A percentile compares a stretch with the other conserved stretches of the same genome.
phyloP scores from a whole-genome alignment of 305 asterid genomes.

The Rubia peregrina region DNA sequence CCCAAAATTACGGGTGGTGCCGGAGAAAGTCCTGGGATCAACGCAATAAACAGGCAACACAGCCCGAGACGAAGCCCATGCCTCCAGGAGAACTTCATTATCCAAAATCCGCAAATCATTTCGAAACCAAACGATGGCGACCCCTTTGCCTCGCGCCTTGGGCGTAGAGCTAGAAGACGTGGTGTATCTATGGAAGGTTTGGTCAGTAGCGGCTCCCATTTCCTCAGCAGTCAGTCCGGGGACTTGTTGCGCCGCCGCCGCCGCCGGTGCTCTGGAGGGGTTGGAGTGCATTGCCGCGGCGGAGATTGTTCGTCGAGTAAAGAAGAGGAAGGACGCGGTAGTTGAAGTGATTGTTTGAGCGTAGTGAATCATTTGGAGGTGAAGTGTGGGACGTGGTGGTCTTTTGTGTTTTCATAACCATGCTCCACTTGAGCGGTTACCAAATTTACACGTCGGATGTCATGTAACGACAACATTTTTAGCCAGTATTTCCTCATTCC shows the following conservation, averaged over 20 bases:
- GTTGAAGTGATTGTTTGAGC: background rate
- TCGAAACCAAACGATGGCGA: conserved; percentile 82
- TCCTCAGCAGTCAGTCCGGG: conserved; percentile 57
- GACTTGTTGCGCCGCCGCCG: conserved; percentile 38
- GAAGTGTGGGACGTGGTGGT: background rate
- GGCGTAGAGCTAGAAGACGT: conserved; percentile 16
- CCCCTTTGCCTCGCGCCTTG: conserved; percentile 60
- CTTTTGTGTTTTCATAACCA: background rate
- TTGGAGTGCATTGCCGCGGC: conserved; percentile 28
- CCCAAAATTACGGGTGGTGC: conserved; percentile 61
- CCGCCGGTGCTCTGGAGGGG: conserved; percentile 30
- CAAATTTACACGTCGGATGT: background rate
- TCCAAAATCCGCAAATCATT: conserved; percentile 80
- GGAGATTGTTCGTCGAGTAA: background rate
- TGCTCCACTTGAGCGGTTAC: background rate
- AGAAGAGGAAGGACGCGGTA: background rate
- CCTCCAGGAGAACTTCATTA: conserved; percentile 68
- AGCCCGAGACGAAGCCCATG: conserved; percentile 69
- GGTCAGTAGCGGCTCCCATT: conserved; percentile 44
- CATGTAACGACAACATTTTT: background rate
- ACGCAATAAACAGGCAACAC: conserved; percentile 79
- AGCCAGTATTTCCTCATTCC: no score
- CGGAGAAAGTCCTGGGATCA: conserved; percentile 56
- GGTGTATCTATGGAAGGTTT: conserved; percentile 41
- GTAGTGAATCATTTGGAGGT: background rate